Percentiles rank a stretch among this genome's conserved stretches.
These are phyloP conservation scores for Cyclotella sp. DNA, from an alignment of 108 stramenopile species.

Conservation along the genomic window DNA sequence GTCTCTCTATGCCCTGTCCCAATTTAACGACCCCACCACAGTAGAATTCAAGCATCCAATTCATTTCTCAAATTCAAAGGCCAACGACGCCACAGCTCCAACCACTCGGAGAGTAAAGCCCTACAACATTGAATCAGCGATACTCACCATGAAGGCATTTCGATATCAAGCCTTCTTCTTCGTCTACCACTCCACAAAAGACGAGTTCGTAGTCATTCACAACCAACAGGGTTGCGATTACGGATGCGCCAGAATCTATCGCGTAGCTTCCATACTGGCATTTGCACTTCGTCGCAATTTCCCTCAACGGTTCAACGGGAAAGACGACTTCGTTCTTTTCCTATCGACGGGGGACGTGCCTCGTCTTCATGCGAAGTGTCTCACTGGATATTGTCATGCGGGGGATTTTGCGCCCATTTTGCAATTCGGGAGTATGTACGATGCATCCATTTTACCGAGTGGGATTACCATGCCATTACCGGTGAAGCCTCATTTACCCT, in stretches of 20 bases:
- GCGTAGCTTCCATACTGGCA: constrained; percentile 32
- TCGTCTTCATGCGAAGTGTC: constrained; percentile 21
- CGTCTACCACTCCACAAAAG: constrained; percentile 35
- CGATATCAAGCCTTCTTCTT: constrained; percentile 49
- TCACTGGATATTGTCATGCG: constrained; percentile 12
- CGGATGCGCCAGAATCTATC: constrained; percentile 44
- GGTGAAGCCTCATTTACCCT: constrained; percentile 40
- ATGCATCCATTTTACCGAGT: constrained; percentile 29
- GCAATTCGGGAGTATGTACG: constrained; percentile 45
- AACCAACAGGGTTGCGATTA: constrained; percentile 23
- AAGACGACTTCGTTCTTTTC: constrained; percentile 31
- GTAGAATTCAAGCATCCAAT: background rate
- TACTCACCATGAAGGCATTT: constrained; percentile 17
- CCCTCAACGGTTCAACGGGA: constrained; percentile 34
- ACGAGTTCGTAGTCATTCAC: constrained; percentile 43
- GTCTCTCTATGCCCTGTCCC: background rate
- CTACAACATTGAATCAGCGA: constrained; percentile 39
- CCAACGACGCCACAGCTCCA: background rate
- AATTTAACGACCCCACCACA: constrained; percentile 16
- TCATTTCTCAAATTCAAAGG: background rate
- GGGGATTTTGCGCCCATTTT: constrained; percentile 41
- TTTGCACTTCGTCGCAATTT: constrained; percentile 45
- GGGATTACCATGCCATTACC: constrained; percentile 53
- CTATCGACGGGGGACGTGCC: constrained; percentile 45
- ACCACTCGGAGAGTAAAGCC: background rate